Evolutionary conservation across 2,329 filamentous ascomycete species (phyloP).

Genomic region (Spiromastix sp.): DNA sequence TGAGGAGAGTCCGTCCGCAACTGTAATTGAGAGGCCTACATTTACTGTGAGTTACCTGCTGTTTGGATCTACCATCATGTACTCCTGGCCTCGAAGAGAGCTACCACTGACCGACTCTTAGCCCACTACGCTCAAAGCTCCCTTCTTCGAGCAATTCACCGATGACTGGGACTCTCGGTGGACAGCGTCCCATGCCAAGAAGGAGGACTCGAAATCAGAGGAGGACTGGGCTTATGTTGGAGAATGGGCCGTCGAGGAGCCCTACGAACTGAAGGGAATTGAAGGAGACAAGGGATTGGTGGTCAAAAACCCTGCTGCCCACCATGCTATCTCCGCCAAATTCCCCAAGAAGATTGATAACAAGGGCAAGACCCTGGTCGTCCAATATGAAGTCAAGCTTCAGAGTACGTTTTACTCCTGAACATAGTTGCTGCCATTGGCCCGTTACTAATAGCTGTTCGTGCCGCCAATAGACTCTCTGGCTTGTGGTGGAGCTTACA

Average conservation of each 20-base stretch:
- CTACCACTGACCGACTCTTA: conserved; percentile 29
- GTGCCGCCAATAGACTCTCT: conserved; percentile 59
- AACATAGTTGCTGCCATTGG: not conserved
- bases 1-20: conserved; percentile 46
- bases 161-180: conserved; percentile 90
- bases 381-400: conserved; percentile 99
- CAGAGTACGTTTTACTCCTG: conserved; percentile 61
- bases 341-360: conserved; percentile 94
- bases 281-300: conserved; percentile 94
- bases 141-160: conserved; percentile 97
- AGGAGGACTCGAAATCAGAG: conserved; percentile 68
- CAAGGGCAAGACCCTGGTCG: conserved; percentile 92
- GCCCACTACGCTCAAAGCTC: conserved; percentile 81
- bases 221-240: conserved; percentile 97
- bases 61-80: conserved; percentile 7
- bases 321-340: conserved; percentile 98
- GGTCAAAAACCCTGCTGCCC: conserved; percentile 93
- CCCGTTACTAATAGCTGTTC: conserved; percentile 21
- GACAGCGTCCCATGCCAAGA: conserved; percentile 94
- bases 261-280: conserved; percentile 78
- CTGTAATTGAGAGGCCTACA: conserved; percentile 58
- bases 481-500: conserved; percentile 95
- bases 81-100: conserved; percentile 3
- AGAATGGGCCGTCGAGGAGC: conserved; percentile 95
- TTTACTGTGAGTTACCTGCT: conserved; percentile 64